phyloP scores from a whole-genome alignment of 2,329 filamentous ascomycete genomes.

The Thielaviopsis punctulata region DNA sequence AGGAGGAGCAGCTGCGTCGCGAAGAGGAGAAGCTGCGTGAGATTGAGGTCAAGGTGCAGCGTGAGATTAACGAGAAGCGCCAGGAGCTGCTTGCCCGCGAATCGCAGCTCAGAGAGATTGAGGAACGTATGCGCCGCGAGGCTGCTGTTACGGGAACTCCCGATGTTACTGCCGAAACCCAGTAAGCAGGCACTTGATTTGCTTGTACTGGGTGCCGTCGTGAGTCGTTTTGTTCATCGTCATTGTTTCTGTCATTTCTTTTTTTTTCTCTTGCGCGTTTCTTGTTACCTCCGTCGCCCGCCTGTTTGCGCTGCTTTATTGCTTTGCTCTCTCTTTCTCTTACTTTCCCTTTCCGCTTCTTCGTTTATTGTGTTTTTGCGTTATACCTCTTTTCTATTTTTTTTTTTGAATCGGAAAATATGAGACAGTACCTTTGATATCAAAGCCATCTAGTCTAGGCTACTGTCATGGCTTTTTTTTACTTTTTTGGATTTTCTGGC shows the following conservation, averaged over 20 bases:
- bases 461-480: constrained; percentile 7
- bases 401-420: constrained; percentile 11
- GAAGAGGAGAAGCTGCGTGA: constrained; percentile 99
- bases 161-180: constrained; percentile 28
- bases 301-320: constrained; percentile 1
- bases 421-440: constrained; percentile 3
- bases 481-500: constrained; percentile 11
- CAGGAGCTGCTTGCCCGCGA: constrained; percentile 95
- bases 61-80: constrained; percentile 99
- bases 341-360: constrained; percentile 2
- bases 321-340: constrained; percentile 4
- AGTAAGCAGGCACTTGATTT: too few relatives aligned
- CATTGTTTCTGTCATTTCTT: constrained; percentile 1
- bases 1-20: constrained; percentile 97
- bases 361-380: constrained; percentile 10
- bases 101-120: constrained; percentile 96
- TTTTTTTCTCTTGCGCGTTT: background rate
- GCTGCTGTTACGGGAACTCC: constrained; percentile 35
- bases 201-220: constrained; percentile 27
- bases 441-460: constrained; percentile 9
- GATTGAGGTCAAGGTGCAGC: constrained; percentile 98
- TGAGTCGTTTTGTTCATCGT: constrained; percentile 25
- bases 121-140: constrained; percentile 90
- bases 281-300: background rate
- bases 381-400: constrained; percentile 12